phyloP scores from a whole-genome alignment of 2,329 filamentous ascomycete genomes.

The Fusarium austroafricanum region DNA sequence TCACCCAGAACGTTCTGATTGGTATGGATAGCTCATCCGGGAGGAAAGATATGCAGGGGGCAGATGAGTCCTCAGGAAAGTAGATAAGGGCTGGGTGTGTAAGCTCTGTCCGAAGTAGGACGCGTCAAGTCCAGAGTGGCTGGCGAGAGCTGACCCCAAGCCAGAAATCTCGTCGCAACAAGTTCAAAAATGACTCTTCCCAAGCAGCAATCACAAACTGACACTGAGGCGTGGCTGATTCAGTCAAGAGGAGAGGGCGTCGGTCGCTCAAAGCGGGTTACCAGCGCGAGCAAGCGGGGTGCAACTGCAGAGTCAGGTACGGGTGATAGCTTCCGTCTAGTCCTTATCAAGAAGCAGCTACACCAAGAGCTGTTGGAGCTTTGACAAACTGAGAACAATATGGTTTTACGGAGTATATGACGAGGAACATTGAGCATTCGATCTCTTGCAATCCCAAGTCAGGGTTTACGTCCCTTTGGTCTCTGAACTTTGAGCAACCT shows the following conservation, averaged over 20 bases:
- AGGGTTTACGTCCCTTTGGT: background rate
- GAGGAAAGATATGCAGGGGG: conserved; percentile 23
- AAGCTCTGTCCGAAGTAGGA: conserved; percentile 5
- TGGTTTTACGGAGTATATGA: background rate
- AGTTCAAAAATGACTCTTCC: conserved; percentile 2
- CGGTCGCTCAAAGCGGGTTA: conserved; percentile 19
- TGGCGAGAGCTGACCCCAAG: conserved; percentile 32
- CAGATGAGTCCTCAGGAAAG: conserved; percentile 13
- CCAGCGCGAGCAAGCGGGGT: conserved; percentile 12
- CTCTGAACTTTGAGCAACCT: conserved; percentile 2
- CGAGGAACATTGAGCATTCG: conserved; percentile 10
- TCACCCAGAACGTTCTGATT: conserved; percentile 3
- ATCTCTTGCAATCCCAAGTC: conserved; percentile 10
- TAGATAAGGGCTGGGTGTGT: conserved; percentile 18
- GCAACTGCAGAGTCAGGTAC: conserved; percentile 1
- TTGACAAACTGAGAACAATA: background rate
- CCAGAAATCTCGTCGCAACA: conserved; percentile 6
- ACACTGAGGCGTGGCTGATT: conserved; percentile 16
- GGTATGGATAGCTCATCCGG: conserved; percentile 10
- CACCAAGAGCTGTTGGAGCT: background rate
- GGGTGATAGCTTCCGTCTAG: background rate
- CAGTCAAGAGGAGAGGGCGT: conserved; percentile 6
- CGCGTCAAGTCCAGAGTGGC: conserved; percentile 17
- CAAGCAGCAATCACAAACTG: conserved; percentile 17
- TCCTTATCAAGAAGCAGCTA: background rate